phyloP scores from a whole-genome alignment of 78 protist genomes.

The Chrysochromulina tobinii region DNA sequence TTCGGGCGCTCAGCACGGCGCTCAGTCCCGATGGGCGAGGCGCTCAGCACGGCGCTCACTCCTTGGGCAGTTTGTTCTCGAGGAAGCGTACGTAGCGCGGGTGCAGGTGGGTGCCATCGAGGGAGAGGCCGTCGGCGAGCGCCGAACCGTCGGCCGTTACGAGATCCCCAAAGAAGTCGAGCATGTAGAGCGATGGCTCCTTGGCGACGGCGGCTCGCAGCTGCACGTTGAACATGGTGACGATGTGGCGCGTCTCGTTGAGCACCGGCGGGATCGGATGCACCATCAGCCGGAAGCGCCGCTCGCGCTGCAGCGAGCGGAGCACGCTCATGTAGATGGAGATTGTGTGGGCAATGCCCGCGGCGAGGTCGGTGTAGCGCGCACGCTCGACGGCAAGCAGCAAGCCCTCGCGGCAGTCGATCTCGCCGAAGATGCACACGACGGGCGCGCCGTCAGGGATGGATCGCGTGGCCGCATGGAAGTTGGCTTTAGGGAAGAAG shows the following conservation, averaged over 20 bases:
- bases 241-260: slow-evolving; percentile 70
- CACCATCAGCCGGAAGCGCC: slow-evolving; percentile 51
- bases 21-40: too few relatives aligned
- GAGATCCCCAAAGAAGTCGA: slow-evolving; percentile 68
- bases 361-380: slow-evolving; percentile 67
- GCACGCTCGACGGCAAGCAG: slow-evolving; percentile 75
- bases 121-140: not conserved
- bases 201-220: not conserved
- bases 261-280: slow-evolving; percentile 90
- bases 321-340: slow-evolving; percentile 68
- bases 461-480: not conserved
- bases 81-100: not conserved
- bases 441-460: slow-evolving; percentile 52
- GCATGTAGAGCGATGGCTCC: slow-evolving; percentile 45
- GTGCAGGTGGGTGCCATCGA: not conserved
- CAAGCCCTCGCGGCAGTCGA: slow-evolving; percentile 93
- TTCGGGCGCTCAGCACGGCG: too few relatives aligned
- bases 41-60: too few relatives aligned
- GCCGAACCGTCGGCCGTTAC: not conserved
- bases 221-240: slow-evolving; percentile 43
- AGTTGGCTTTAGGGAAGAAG: slow-evolving; percentile 88
- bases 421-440: slow-evolving; percentile 83
- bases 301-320: slow-evolving; percentile 10
- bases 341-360: slow-evolving; percentile 63
- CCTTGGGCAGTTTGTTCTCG: too few relatives aligned